phyloP scores from a whole-genome alignment of 2,329 filamentous ascomycete species.

The Beauveria asiatica region DNA sequence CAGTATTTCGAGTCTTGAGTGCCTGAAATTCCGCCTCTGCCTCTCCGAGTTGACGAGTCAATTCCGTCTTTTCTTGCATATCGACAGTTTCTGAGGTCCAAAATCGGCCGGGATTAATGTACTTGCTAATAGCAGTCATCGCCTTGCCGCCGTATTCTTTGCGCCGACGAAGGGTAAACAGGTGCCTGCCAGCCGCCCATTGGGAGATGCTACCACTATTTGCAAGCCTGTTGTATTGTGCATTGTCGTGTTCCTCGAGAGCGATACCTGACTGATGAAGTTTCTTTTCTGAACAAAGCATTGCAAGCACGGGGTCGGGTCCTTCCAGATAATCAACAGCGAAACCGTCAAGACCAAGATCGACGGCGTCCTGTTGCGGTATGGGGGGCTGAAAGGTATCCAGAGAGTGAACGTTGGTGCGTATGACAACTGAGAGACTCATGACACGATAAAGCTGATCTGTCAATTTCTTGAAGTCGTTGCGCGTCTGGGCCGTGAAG shows the following conservation, averaged over 20 bases:
- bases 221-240: constrained; percentile 59
- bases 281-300: constrained; percentile 69
- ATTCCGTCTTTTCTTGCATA: constrained; percentile 49
- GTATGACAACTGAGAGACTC: constrained; percentile 64
- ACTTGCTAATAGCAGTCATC: constrained; percentile 58
- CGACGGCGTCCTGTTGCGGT: constrained; percentile 42
- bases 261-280: constrained; percentile 63
- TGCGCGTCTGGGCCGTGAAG: constrained; percentile 67
- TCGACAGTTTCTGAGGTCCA: constrained; percentile 79
- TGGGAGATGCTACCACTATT: constrained; percentile 48
- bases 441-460: constrained; percentile 54
- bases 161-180: constrained; percentile 59
- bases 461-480: constrained; percentile 68
- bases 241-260: constrained; percentile 52
- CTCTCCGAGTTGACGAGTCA: constrained; percentile 46
- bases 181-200: constrained; percentile 61
- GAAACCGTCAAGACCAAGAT: constrained; percentile 68
- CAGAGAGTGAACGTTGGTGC: constrained; percentile 47
- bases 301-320: constrained; percentile 73
- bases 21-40: constrained; percentile 26
- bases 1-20: constrained; percentile 25
- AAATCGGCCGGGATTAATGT: constrained; percentile 50
- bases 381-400: constrained; percentile 47
- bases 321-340: constrained; percentile 72
- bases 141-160: constrained; percentile 72